Evolutionary conservation across 106 monocot genomes (phyloP), one percentile per base, ranked within the genome.

Genomic region (Dendrobium huoshanense): DNA sequence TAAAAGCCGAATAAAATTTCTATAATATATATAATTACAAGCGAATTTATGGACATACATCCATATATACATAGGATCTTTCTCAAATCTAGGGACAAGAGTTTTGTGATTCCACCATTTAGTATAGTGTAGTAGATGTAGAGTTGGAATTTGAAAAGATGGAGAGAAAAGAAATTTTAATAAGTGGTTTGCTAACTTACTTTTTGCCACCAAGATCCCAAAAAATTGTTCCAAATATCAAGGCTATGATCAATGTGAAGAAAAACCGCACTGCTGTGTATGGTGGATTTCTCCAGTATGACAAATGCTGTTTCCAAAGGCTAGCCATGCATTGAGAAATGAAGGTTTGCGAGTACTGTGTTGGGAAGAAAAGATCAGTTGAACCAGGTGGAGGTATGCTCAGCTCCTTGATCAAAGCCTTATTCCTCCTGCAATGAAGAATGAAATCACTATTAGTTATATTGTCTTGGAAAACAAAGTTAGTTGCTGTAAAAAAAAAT

Each of bases 271-370:
- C 76, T 77, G 85, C 85, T 20, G 80, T 85, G 77, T 80, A 85
- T 45, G 49, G 79, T n/a, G 85, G 80, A 72, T 85, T 81, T 41
- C 85, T 67, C 85, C 85, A 81, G 43, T 85, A 85, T 24, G 85
- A 85, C 9, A 85, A 44, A 67, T 41, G 70, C 55, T 85, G 85
- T 77, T 85, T 85, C 85, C 85, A 85, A 44, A 85, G 81, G 73
- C 85, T 81, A 15, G 81, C 85, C 41, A 81, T 44, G 25, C 80
- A 85, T 47, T 85, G 85, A 51, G 77, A 72, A 27, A 44, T 0
- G 72, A 81, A 72, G 49, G 77, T 43, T 25, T 81, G 85, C 44
- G 85, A 85, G 77, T 85, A 85, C 55, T 81, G 51, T 19, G 85
- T 77, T 56, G 85, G 85, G 59, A 85, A 85, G 81, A 43, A 85